Base-by-base conservation (phyloP, 2,329 filamentous ascomycete genomes). In the Akanthomyces dipterigenus region DNA sequence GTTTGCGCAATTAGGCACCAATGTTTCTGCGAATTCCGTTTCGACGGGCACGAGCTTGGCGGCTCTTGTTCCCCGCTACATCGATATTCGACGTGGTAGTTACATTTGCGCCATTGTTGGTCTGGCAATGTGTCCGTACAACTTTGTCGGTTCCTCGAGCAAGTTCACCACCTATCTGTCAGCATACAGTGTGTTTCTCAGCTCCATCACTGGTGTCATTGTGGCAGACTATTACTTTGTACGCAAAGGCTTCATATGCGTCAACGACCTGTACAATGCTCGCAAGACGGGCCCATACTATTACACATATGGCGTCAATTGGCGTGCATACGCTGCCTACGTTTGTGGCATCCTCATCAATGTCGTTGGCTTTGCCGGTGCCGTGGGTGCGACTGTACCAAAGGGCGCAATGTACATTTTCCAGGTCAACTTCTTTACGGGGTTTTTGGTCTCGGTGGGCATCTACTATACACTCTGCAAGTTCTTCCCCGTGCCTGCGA, bases 131-230 rank as follows among this genome's bases (percentile, higher is more conserved):
- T 95, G 90, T 71, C 93, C 93, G 0, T 93, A 88, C 84, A 89
- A 90, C 63, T 82, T 96, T 0, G 83, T 96, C 9, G 86, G 82
- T 2, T 79, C 79, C 49, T 84, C 85, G 49, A 96, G 93, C 78
- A 87, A 88, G 74, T 96, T 96, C 77, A 95, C 90, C 0, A 96
- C 90, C 3, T 96, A 96, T 71, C 85, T 97, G 1, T 95, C 90
- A 1, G 89, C 93, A 1, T 96, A 96, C 78, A 92, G 89, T 3
- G 91, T 97, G 61, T 97, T 97, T 76, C 82, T 97, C n/a, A 93
- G 89, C 63, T 91, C 89, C 48, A 96, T 97, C 64, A 92, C 91
- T 0, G 93, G 93, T n/a, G 91, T 96, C 65, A 95, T 96, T 77
- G 80, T 92, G 63, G 84, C 82, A 67, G 93, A 97, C 74, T 97